phyloP scores from a whole-genome alignment of 208 protist species.

The Leishmania martiniquensis region DNA sequence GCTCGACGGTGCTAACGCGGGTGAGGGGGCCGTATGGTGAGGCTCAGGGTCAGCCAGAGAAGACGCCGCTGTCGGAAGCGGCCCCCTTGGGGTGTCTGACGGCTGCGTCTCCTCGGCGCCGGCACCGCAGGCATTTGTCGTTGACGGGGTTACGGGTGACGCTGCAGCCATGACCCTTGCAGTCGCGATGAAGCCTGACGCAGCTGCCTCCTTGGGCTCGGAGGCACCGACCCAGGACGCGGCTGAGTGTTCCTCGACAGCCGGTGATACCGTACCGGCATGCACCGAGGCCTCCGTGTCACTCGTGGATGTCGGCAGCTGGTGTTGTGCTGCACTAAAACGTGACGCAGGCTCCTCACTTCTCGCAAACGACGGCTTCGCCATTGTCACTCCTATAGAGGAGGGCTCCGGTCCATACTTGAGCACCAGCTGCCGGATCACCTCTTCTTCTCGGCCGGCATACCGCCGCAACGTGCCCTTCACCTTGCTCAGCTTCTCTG shows the following conservation, averaged over 20 bases:
- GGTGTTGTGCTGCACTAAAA: background rate
- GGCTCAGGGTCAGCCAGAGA: background rate
- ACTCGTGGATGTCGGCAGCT: background rate
- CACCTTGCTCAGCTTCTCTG: conserved; percentile 64
- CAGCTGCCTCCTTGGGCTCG: background rate
- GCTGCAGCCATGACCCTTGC: background rate
- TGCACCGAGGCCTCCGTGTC: background rate
- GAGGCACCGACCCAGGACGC: no score
- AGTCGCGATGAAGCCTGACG: background rate
- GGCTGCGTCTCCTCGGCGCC: background rate
- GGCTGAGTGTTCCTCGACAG: background rate
- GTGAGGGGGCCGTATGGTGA: background rate
- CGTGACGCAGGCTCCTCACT: background rate
- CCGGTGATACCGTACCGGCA: background rate
- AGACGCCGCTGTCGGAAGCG: background rate
- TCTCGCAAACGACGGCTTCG: background rate
- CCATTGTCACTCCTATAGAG: background rate
- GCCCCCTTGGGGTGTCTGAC: background rate
- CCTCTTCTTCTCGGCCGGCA: conserved; percentile 66
- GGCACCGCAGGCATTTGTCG: background rate
- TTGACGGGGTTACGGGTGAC: background rate
- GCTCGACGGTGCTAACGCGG: background rate
- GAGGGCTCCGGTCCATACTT: conserved; percentile 77
- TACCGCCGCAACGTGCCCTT: conserved; percentile 64
- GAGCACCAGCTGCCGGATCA: conserved; percentile 69